Conservation (phyloP, 2,329 filamentous ascomycete species). For the Pseudocercospora musae region DNA sequence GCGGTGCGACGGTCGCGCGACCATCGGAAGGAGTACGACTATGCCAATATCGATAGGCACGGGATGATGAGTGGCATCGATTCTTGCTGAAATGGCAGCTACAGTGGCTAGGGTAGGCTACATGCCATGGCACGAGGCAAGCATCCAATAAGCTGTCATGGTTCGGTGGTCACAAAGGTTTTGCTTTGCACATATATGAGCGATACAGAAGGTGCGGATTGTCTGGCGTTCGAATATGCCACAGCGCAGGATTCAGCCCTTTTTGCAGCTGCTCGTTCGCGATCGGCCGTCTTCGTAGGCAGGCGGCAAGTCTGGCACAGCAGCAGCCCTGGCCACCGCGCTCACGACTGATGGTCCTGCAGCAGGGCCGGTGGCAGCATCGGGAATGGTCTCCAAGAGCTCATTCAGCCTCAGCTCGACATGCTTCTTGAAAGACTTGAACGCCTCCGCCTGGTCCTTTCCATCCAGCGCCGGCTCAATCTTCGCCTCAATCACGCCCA, state of each 20-base stretch:
- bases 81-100: too few species aligned
- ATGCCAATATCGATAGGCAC: too few species aligned
- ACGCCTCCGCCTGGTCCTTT: slow-evolving; percentile 24
- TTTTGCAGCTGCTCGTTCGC: not conserved
- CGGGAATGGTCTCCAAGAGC: slow-evolving; percentile 19
- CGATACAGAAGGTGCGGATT: too few species aligned
- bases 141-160: too few species aligned
- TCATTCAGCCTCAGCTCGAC: slow-evolving; percentile 23
- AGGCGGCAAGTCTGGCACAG: not conserved
- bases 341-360: not conserved
- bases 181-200: too few species aligned
- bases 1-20: too few species aligned
- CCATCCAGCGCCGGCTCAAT: slow-evolving; percentile 22
- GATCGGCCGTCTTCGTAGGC: not conserved
- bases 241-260: not conserved
- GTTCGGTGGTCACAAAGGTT: too few species aligned
- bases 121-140: too few species aligned
- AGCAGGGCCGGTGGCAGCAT: not conserved
- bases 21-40: too few species aligned
- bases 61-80: too few species aligned
- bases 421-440: slow-evolving; percentile 24
- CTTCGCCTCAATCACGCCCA: slow-evolving; percentile 26
- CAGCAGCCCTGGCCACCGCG: not conserved
- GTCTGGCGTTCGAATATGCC: too few species aligned
- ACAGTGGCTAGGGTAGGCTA: too few species aligned